Evolutionary conservation across 176 grass and related monocot genomes (phyloP).

Genomic region (Triticum monococcum): DNA sequence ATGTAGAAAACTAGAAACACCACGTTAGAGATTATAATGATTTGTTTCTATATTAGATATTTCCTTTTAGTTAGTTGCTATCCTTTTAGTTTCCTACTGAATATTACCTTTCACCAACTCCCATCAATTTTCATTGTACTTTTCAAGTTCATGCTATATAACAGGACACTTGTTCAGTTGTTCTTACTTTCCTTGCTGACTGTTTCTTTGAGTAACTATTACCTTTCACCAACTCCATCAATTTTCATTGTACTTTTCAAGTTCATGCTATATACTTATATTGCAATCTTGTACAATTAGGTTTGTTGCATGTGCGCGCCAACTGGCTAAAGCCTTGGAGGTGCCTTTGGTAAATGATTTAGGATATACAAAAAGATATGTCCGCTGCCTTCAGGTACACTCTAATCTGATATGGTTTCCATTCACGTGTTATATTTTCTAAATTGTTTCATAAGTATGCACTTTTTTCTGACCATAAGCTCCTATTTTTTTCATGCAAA

Average conservation of each 20-base stretch:
- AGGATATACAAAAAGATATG: constrained; percentile 97
- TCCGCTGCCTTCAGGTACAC: constrained; percentile 94
- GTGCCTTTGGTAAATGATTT: constrained; percentile 98
- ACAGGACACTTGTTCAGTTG: background rate
- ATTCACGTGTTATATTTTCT: constrained; percentile 3
- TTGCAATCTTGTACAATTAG: constrained; percentile 45
- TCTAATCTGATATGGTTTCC: background rate
- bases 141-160: background rate
- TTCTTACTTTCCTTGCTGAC: background rate
- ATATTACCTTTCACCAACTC: background rate
- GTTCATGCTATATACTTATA: constrained; percentile 7
- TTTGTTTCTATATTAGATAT: background rate
- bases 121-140: background rate
- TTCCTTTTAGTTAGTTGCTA: constrained; percentile 2
- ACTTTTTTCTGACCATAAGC: constrained; percentile 21
- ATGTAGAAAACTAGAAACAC: background rate
- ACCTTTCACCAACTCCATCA: background rate
- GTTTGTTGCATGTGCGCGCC: constrained; percentile 84
- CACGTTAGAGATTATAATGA: background rate
- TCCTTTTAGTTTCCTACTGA: background rate
- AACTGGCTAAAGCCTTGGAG: constrained; percentile 90
- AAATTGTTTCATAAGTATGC: background rate
- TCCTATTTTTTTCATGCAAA: background rate
- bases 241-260: background rate
- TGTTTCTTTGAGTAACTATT: background rate